A percentile compares a stretch with the other conserved stretches of the same genome.
Evolutionary conservation across 768 basidiomycete species (phyloP).

Genomic region (Hygrophorus pudorinus): DNA sequence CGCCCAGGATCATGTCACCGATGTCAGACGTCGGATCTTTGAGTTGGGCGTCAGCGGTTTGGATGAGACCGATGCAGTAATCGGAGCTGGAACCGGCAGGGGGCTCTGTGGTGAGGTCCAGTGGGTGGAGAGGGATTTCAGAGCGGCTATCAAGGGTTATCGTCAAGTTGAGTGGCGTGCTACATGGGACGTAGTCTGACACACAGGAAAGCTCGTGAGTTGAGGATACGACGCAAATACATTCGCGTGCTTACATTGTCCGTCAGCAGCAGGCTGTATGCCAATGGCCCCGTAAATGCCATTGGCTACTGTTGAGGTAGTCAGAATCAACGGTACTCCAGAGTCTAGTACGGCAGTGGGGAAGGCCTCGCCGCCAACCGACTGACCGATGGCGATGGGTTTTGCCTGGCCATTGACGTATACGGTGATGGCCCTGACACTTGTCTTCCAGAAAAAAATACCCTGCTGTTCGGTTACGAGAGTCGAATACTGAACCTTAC

Average conservation of each 20-base stretch:
- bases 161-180: constrained; percentile 60
- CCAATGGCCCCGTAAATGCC: constrained; percentile 72
- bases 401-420: constrained; percentile 37
- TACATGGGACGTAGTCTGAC: constrained; percentile 68
- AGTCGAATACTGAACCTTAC: constrained; percentile 36
- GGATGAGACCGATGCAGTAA: constrained; percentile 60
- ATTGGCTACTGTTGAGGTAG: constrained; percentile 52
- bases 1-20: constrained; percentile 70
- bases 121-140: constrained; percentile 58
- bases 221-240: constrained; percentile 1
- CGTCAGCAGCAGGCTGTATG: constrained; percentile 45
- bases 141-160: constrained; percentile 51
- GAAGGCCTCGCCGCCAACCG: constrained; percentile 28
- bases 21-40: constrained; percentile 22
- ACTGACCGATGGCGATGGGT: constrained; percentile 30
- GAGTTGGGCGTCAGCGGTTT: constrained; percentile 38
- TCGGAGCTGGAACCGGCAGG: constrained; percentile 29
- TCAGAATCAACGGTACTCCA: constrained; percentile 58
- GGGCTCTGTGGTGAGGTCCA: constrained; percentile 55
- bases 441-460: constrained; percentile 53
- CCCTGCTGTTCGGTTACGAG: constrained; percentile 33
- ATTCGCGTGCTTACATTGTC: constrained; percentile 45
- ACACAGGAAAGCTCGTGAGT: constrained; percentile 4
- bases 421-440: constrained; percentile 47
- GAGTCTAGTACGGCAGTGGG: constrained; percentile 69